These are phyloP conservation scores for Nadsonia commutata DNA, from an alignment of 1,139 yeast species.

Conservation along the genomic window DNA sequence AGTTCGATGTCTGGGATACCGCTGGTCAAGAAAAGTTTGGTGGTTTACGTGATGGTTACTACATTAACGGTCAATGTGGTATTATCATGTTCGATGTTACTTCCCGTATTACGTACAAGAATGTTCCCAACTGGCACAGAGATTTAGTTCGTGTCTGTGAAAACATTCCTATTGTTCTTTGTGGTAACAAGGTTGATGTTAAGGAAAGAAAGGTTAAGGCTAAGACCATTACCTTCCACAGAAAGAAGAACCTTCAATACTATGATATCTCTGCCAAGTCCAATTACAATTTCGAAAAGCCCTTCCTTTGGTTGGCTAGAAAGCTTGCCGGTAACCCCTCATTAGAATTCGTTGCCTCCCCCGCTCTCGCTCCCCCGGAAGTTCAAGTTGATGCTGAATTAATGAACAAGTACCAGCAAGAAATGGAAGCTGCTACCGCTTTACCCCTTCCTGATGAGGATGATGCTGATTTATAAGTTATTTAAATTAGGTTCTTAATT, in stretches of 20 bases:
- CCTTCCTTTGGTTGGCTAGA: constrained; percentile 99
- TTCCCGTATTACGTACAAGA: constrained; percentile 97
- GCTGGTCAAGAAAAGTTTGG: constrained; percentile 99
- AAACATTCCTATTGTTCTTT: constrained; percentile 95
- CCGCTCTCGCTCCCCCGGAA: constrained; percentile 99
- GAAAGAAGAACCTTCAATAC: constrained; percentile 99
- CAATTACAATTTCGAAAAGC: constrained; percentile 98
- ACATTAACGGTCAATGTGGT: constrained; percentile 99
- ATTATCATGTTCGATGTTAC: constrained; percentile 99
- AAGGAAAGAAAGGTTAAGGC: constrained; percentile 99
- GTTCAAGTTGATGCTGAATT: constrained; percentile 91
- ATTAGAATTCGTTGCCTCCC: constrained; percentile 96
- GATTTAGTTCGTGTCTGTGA: constrained; percentile 99
- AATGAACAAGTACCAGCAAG: constrained; percentile 97
- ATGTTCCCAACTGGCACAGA: constrained; percentile 98
- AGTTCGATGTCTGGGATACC: constrained; percentile 99
- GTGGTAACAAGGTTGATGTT: constrained; percentile 99
- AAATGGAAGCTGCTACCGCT: constrained; percentile 98
- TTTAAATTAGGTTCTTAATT: too few species aligned
- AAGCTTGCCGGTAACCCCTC: constrained; percentile 97
- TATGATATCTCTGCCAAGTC: constrained; percentile 99
- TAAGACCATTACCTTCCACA: constrained; percentile 98
- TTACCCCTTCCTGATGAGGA: constrained; percentile 99
- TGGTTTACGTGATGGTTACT: constrained; percentile 98
- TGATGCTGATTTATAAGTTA: constrained; percentile 86